A percentile compares a stretch with the other conserved stretches of the same genome.
Conservation (phyloP, 805 yeast genomes). For the Vanderwaltozyma verrucispora region DNA sequence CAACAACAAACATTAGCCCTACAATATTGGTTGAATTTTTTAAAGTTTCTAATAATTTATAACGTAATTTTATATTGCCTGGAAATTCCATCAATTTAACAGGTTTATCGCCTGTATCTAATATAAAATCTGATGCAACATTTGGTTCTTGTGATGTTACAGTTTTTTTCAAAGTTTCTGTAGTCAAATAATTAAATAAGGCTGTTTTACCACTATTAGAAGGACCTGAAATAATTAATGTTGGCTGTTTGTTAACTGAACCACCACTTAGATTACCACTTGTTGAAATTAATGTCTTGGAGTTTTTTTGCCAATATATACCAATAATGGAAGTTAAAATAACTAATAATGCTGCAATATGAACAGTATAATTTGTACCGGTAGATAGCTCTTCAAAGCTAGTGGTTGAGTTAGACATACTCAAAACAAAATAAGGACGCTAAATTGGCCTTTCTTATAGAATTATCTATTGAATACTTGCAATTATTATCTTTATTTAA, state of each 20-base stretch:
- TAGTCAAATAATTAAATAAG: slow-evolving; percentile 19
- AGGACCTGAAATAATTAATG: slow-evolving; percentile 56
- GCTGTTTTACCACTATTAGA: slow-evolving; percentile 57
- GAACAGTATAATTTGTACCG: neutral
- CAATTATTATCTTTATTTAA: no score
- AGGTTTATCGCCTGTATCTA: slow-evolving; percentile 22
- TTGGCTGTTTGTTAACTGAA: slow-evolving; percentile 28
- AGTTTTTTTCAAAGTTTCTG: slow-evolving; percentile 26
- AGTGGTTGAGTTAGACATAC: no score
- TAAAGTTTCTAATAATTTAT: slow-evolving; percentile 41
- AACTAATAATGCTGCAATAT: neutral
- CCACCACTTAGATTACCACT: neutral
- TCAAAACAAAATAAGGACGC: no score
- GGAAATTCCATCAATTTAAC: slow-evolving; percentile 70
- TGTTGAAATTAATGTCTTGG: neutral
- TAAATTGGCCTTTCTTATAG: no score
- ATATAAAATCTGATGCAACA: slow-evolving; percentile 15
- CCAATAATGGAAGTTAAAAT: neutral
- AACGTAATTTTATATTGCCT: slow-evolving; percentile 70
- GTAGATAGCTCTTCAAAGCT: no score
- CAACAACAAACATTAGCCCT: slow-evolving; percentile 72
- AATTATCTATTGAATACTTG: no score
- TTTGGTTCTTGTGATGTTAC: slow-evolving; percentile 47
- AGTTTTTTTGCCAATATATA: neutral
- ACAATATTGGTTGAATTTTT: slow-evolving; percentile 36